A percentile compares a stretch with the other conserved stretches of the same genome.
Conservation (phyloP, 495 filamentous ascomycete genomes). For the Amniculicola lignicola region DNA sequence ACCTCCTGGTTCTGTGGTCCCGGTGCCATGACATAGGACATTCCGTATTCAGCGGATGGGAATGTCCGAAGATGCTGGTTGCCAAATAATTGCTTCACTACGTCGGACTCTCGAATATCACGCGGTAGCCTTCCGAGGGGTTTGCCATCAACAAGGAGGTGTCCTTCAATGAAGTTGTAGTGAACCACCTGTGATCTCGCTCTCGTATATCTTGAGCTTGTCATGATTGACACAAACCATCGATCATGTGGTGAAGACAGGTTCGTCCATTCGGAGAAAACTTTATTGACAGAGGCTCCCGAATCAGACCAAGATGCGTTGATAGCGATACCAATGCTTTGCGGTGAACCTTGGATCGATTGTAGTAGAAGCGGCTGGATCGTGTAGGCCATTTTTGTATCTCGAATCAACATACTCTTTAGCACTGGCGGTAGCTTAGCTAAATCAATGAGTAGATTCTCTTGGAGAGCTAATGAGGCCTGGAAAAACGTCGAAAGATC, state of each 20-base stretch:
- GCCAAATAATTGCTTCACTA: slow-evolving; percentile 49
- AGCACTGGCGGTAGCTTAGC: slow-evolving; percentile 33
- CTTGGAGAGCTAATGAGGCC: slow-evolving; percentile 45
- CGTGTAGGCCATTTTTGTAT: slow-evolving; percentile 48
- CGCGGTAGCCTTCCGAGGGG: slow-evolving; percentile 50
- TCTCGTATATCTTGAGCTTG: slow-evolving; percentile 16
- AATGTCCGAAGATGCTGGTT: slow-evolving; percentile 47
- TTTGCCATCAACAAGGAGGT: slow-evolving; percentile 48
- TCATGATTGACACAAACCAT: slow-evolving; percentile 39
- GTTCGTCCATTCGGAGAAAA: slow-evolving; percentile 29
- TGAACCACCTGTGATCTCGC: slow-evolving; percentile 39
- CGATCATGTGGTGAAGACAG: slow-evolving; percentile 32
- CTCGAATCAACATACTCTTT: slow-evolving; percentile 47
- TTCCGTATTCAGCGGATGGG: slow-evolving; percentile 46
- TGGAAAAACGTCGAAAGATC: slow-evolving; percentile 37
- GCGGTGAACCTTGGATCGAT: slow-evolving; percentile 14
- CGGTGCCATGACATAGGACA: slow-evolving; percentile 46
- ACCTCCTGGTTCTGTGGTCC: slow-evolving; percentile 1
- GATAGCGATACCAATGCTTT: slow-evolving; percentile 11
- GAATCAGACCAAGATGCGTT: slow-evolving; percentile 11
- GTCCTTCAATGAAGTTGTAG: slow-evolving; percentile 49
- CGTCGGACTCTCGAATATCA: slow-evolving; percentile 38
- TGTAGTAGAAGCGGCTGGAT: slow-evolving; percentile 40
- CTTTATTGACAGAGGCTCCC: not conserved
- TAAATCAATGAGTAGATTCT: slow-evolving; percentile 43